phyloP scores from a whole-genome alignment of 2,329 filamentous ascomycete genomes.

The Chaetomiaceae sp. region DNA sequence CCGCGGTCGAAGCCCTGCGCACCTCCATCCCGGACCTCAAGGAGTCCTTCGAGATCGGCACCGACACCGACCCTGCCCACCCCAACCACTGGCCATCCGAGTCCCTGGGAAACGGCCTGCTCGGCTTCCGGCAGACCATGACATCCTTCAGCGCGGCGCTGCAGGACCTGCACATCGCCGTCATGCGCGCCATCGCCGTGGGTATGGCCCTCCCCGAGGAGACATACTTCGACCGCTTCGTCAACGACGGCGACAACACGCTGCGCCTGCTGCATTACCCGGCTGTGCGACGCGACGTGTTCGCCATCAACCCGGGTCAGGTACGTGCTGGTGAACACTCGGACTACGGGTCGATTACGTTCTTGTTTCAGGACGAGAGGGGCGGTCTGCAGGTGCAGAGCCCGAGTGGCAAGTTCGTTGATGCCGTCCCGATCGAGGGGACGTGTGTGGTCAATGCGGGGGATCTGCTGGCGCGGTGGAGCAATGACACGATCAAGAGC shows the following conservation, averaged over 20 bases:
- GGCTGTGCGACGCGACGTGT: slow-evolving; percentile 57
- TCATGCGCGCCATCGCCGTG: slow-evolving; percentile 82
- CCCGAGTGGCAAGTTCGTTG: slow-evolving; percentile 70
- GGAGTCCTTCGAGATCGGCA: slow-evolving; percentile 59
- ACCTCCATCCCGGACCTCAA: slow-evolving; percentile 57
- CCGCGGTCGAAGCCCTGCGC: slow-evolving; percentile 53
- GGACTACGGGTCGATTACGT: slow-evolving; percentile 55
- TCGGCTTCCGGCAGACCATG: slow-evolving; percentile 67
- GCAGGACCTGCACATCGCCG: slow-evolving; percentile 64
- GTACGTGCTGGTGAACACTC: slow-evolving; percentile 75
- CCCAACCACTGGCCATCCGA: slow-evolving; percentile 72
- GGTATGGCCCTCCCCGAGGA: slow-evolving; percentile 63
- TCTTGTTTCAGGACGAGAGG: slow-evolving; percentile 54
- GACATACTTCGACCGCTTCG: slow-evolving; percentile 69
- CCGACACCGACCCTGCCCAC: slow-evolving; percentile 49
- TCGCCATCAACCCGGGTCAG: slow-evolving; percentile 59
- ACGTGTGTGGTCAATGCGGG: slow-evolving; percentile 87
- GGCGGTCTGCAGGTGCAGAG: slow-evolving; percentile 57
- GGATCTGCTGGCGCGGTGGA: slow-evolving; percentile 80
- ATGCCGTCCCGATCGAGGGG: slow-evolving; percentile 73
- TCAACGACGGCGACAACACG: slow-evolving; percentile 63
- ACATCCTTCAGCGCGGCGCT: slow-evolving; percentile 67
- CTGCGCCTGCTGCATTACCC: slow-evolving; percentile 74
- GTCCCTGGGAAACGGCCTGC: slow-evolving; percentile 39
- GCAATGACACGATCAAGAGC: slow-evolving; percentile 84